phyloP scores from a whole-genome alignment of 2,329 filamentous ascomycete genomes.

The Phoma sp. region DNA sequence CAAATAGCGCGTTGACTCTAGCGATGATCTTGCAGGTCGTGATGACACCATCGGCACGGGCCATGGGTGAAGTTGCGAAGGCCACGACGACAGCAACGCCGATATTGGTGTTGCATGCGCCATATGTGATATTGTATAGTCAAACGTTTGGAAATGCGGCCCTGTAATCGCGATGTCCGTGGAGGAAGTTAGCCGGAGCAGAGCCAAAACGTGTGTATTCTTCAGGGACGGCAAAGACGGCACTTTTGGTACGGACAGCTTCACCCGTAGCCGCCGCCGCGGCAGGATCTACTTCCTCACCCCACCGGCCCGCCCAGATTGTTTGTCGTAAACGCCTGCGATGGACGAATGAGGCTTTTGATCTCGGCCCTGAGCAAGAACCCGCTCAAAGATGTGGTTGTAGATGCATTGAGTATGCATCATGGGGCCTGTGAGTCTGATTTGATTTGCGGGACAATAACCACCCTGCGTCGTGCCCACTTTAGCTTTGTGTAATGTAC shows the following conservation, averaged over 20 bases:
- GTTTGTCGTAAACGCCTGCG: not conserved
- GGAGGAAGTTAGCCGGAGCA: no score
- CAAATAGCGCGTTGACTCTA: no score
- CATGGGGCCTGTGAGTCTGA: not conserved
- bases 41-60: no score
- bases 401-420: not conserved
- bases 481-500: no score
- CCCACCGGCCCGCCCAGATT: not conserved
- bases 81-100: no score
- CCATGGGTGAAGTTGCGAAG: no score
- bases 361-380: not conserved
- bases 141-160: no score
- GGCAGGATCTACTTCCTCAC: not conserved
- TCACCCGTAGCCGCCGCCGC: not conserved
- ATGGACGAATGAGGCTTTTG: not conserved
- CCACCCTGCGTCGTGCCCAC: no score
- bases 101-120: no score
- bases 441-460: not conserved
- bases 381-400: not conserved
- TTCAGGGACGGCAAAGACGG: not conserved
- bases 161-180: no score
- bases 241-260: not conserved
- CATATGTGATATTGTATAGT: no score
- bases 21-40: no score
- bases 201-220: not conserved